A percentile compares a stretch with the other conserved stretches of the same genome.
phyloP scores from a whole-genome alignment of 345 rosid species.

The Gossypioides kirkii region DNA sequence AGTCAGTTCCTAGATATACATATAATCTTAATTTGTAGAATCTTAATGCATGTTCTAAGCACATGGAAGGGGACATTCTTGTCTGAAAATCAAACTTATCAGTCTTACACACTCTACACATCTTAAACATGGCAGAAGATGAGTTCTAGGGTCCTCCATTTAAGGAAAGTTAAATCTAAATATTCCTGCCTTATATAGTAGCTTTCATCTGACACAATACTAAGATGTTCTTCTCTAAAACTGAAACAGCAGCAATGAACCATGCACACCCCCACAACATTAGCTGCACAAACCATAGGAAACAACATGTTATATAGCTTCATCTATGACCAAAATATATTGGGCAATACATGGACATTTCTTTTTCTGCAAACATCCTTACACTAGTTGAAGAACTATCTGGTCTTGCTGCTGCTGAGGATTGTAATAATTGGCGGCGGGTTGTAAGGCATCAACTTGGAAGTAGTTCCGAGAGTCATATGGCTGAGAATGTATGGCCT shows the following conservation, averaged over 20 bases:
- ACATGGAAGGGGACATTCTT: constrained; percentile 14
- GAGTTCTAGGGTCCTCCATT: constrained; percentile 11
- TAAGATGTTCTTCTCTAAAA: constrained; percentile 10
- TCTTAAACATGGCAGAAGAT: constrained; percentile 9
- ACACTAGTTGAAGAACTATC: constrained; percentile 84
- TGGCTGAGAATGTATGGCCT: constrained; percentile 53
- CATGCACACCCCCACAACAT: neutral
- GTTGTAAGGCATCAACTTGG: constrained; percentile 77
- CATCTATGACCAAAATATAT: neutral
- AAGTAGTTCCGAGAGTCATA: constrained; percentile 72
- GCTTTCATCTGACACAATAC: constrained; percentile 8
- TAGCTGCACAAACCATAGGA: constrained; percentile 9
- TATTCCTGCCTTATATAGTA: constrained; percentile 9
- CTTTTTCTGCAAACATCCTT: constrained; percentile 22
- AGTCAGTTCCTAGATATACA: neutral
- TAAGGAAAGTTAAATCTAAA: constrained; percentile 7
- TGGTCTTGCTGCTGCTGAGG: constrained; percentile 50
- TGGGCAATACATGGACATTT: neutral
- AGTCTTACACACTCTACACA: constrained; percentile 14
- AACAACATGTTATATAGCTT: neutral
- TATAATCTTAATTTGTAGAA: too few relatives aligned
- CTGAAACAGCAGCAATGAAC: neutral
- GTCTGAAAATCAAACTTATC: constrained; percentile 20
- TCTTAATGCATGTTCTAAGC: neutral
- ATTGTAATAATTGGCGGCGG: constrained; percentile 42